phyloP scores from a whole-genome alignment of 2,329 filamentous ascomycete genomes.

The Curvularia hawaiiensis region DNA sequence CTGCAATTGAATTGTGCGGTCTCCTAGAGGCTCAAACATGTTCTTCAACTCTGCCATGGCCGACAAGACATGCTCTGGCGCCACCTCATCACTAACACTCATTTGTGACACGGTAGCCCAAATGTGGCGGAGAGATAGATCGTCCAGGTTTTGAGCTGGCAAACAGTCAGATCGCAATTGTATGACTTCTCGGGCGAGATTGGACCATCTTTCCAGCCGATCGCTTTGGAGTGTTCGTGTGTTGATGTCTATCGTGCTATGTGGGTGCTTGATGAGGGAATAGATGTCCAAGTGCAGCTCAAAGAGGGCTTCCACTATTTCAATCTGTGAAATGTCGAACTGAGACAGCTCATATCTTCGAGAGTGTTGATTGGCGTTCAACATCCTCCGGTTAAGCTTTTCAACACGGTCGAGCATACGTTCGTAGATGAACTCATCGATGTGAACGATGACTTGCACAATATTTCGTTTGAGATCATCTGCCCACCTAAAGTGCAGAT shows the following conservation, averaged over 20 bases:
- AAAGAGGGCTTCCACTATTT: slow-evolving; percentile 65
- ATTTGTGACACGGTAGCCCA: slow-evolving; percentile 70
- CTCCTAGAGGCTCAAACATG: slow-evolving; percentile 55
- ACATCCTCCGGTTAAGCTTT: slow-evolving; percentile 34
- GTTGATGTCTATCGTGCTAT: slow-evolving; percentile 59
- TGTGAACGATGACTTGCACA: slow-evolving; percentile 57
- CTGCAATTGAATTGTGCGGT: slow-evolving; percentile 64
- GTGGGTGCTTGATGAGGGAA: slow-evolving; percentile 64
- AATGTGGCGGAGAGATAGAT: slow-evolving; percentile 64
- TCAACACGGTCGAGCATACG: slow-evolving; percentile 45
- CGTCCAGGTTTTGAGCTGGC: slow-evolving; percentile 37
- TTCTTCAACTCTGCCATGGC: slow-evolving; percentile 67
- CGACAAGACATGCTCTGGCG: slow-evolving; percentile 64
- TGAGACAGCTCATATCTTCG: slow-evolving; percentile 28
- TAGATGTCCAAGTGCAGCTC: slow-evolving; percentile 72
- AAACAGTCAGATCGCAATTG: slow-evolving; percentile 40
- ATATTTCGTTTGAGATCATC: slow-evolving; percentile 61
- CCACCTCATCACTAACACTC: slow-evolving; percentile 60
- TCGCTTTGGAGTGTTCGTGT: slow-evolving; percentile 62
- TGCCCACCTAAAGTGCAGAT: slow-evolving; percentile 61
- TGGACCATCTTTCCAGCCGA: slow-evolving; percentile 65
- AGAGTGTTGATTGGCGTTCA: slow-evolving; percentile 25
- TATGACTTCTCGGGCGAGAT: slow-evolving; percentile 61
- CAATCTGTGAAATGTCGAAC: slow-evolving; percentile 49
- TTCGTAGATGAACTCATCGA: slow-evolving; percentile 60